A percentile compares a stretch with the other conserved stretches of the same genome.
Evolutionary conservation across 768 basidiomycete genomes (phyloP).

Genomic region (Porphyrellus cyaneotinctus): DNA sequence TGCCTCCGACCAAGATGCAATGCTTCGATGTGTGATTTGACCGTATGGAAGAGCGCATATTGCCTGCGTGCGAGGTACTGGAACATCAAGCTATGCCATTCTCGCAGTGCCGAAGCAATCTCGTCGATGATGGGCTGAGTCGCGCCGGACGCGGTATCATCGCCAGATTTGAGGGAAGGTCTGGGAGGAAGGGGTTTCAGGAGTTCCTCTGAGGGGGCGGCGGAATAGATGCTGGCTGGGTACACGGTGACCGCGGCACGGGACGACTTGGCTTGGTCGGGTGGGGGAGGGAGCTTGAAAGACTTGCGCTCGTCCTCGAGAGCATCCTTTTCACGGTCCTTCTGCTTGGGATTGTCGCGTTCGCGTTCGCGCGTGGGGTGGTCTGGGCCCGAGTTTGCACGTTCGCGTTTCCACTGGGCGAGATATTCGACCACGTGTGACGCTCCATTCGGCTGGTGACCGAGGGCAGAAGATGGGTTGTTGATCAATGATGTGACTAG

Average conservation of each 20-base stretch:
- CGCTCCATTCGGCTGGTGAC: constrained; percentile 33
- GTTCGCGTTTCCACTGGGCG: constrained; percentile 40
- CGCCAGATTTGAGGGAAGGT: constrained; percentile 91
- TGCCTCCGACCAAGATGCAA: constrained; percentile 91
- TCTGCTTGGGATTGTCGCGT: constrained; percentile 39
- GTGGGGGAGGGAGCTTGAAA: constrained; percentile 68
- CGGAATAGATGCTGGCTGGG: constrained; percentile 70
- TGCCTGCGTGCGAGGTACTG: constrained; percentile 86
- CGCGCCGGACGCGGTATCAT: constrained; percentile 83
- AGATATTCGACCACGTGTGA: constrained; percentile 45
- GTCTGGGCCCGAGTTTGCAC: constrained; percentile 26
- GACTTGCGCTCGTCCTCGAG: constrained; percentile 59
- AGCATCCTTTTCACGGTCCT: constrained; percentile 60
- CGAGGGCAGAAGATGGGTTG: constrained; percentile 28
- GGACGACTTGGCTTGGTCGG: constrained; percentile 70
- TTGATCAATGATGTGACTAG: constrained; percentile 56
- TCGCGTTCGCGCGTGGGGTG: constrained; percentile 31
- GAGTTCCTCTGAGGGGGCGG: constrained; percentile 61
- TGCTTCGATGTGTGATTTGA: constrained; percentile 85
- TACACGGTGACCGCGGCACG: constrained; percentile 72
- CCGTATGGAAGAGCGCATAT: constrained; percentile 82
- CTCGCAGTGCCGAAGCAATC: constrained; percentile 91
- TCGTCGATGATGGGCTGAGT: constrained; percentile 93
- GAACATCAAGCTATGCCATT: constrained; percentile 93
- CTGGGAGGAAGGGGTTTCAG: constrained; percentile 80